Percentiles rank a stretch among this genome's conserved stretches.
Conservation (phyloP, 805 yeast genomes). For the Metschnikowia reukaufii region DNA sequence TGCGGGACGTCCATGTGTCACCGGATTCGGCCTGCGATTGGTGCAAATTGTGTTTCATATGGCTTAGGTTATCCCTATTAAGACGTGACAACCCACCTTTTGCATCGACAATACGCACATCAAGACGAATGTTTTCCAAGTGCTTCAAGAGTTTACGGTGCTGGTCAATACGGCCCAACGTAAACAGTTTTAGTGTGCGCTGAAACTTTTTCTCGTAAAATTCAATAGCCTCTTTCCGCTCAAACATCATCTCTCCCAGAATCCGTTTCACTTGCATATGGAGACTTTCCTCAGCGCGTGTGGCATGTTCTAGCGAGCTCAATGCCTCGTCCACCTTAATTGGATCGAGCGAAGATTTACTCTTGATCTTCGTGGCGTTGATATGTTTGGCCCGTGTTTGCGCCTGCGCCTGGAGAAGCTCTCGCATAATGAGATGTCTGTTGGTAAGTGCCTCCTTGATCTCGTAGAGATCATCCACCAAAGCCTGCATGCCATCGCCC, state of each 20-base stretch:
- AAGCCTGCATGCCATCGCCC: constrained; percentile 68
- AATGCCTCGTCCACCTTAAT: constrained; percentile 89
- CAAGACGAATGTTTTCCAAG: constrained; percentile 69
- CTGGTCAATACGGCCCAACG: constrained; percentile 74
- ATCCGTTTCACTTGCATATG: constrained; percentile 78
- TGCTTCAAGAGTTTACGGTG: constrained; percentile 78
- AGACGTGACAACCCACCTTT: constrained; percentile 80
- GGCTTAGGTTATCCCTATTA: constrained; percentile 66
- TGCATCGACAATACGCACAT: constrained; percentile 71
- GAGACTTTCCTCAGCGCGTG: constrained; percentile 70
- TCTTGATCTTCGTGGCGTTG: constrained; percentile 68
- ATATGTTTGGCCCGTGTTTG: constrained; percentile 68
- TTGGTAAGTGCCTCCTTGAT: constrained; percentile 92
- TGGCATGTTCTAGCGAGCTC: constrained; percentile 72
- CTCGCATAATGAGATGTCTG: constrained; percentile 90
- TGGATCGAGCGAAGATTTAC: constrained; percentile 76
- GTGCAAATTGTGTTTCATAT: constrained; percentile 41
- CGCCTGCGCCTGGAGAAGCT: constrained; percentile 74
- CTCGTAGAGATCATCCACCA: constrained; percentile 75
- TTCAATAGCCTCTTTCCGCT: constrained; percentile 58
- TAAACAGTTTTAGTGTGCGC: constrained; percentile 54
- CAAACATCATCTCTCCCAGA: constrained; percentile 81
- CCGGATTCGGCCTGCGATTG: constrained; percentile 44
- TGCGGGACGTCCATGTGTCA: constrained; percentile 46
- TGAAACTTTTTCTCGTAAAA: constrained; percentile 59